A percentile compares a stretch with the other conserved stretches of the same genome.
phyloP scores from a whole-genome alignment of 805 yeast genomes.

The Candida vaughaniae region DNA sequence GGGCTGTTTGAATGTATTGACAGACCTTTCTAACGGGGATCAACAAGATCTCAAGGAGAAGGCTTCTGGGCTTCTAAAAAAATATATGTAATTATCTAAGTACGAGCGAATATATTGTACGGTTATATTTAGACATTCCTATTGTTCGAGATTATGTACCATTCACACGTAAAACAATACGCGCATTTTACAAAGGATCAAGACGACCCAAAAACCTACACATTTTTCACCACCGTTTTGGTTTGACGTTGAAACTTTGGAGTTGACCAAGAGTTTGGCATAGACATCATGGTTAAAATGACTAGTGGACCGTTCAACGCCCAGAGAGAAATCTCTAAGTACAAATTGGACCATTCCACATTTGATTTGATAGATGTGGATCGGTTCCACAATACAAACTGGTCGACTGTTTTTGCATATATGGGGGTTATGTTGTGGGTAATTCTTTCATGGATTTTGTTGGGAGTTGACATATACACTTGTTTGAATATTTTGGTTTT shows the following conservation, averaged over 20 bases:
- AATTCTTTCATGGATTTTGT: slow-evolving; percentile 49
- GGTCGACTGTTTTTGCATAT: slow-evolving; percentile 46
- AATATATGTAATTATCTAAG: slow-evolving; percentile 28
- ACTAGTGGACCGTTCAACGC: slow-evolving; percentile 20
- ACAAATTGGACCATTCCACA: slow-evolving; percentile 38
- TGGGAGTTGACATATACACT: slow-evolving; percentile 75
- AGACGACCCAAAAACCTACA: too few species aligned
- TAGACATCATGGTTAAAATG: too few species aligned
- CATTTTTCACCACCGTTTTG: too few species aligned
- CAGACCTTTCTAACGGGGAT: slow-evolving; percentile 41
- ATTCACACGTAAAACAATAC: not conserved
- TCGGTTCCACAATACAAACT: slow-evolving; percentile 44
- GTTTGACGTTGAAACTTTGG: too few species aligned
- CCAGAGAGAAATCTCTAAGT: slow-evolving; percentile 26
- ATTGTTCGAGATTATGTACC: slow-evolving; percentile 1
- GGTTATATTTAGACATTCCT: too few species aligned
- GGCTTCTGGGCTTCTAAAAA: slow-evolving; percentile 45
- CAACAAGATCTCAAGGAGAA: slow-evolving; percentile 52
- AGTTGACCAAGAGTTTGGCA: too few species aligned
- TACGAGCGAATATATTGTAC: too few species aligned
- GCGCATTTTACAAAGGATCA: not conserved
- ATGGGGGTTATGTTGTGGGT: slow-evolving; percentile 45
- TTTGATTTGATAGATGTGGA: slow-evolving; percentile 50
- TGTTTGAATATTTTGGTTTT: slow-evolving; percentile 71
- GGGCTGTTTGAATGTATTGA: slow-evolving; percentile 49